phyloP scores from a whole-genome alignment of 2,329 filamentous ascomycete species.

The Colletotrichum brevisporum region DNA sequence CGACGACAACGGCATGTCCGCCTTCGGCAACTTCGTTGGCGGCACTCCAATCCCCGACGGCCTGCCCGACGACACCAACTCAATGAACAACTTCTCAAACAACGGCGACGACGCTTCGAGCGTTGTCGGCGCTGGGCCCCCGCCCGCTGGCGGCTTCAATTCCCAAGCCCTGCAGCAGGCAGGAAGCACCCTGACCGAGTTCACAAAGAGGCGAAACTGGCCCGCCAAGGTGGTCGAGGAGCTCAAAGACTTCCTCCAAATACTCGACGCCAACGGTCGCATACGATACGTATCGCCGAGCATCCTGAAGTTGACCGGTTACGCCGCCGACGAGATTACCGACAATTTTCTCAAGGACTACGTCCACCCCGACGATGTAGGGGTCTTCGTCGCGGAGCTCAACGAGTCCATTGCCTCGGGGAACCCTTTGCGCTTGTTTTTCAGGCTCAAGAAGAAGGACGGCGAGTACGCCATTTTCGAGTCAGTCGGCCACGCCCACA shows the following conservation, averaged over 20 bases:
- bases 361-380: slow-evolving; percentile 88
- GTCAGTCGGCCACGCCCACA: slow-evolving; percentile 92
- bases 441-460: slow-evolving; percentile 83
- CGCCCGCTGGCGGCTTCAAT: slow-evolving; percentile 55
- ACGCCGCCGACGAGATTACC: slow-evolving; percentile 77
- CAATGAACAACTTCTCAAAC: slow-evolving; percentile 36
- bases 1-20: slow-evolving; percentile 46
- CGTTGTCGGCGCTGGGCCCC: slow-evolving; percentile 58
- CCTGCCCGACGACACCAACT: slow-evolving; percentile 31
- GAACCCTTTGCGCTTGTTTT: slow-evolving; percentile 86
- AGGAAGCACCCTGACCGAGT: slow-evolving; percentile 67
- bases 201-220: slow-evolving; percentile 80
- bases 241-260: slow-evolving; percentile 88
- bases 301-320: slow-evolving; percentile 81
- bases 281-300: slow-evolving; percentile 91
- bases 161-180: slow-evolving; percentile 48
- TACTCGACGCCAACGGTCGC: slow-evolving; percentile 86
- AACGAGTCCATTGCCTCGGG: slow-evolving; percentile 89
- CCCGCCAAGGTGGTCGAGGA: slow-evolving; percentile 91
- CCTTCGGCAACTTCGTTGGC: slow-evolving; percentile 43
- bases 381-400: slow-evolving; percentile 87
- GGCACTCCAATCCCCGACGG: slow-evolving; percentile 46
- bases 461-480: slow-evolving; percentile 86
- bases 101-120: slow-evolving; percentile 40
- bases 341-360: slow-evolving; percentile 84